A percentile compares a stretch with the other conserved stretches of the same genome.
These are phyloP conservation scores for Climacium dendroides DNA, from an alignment of 225 moss, liverwort and hornwort genomes.

Conservation along the genomic window DNA sequence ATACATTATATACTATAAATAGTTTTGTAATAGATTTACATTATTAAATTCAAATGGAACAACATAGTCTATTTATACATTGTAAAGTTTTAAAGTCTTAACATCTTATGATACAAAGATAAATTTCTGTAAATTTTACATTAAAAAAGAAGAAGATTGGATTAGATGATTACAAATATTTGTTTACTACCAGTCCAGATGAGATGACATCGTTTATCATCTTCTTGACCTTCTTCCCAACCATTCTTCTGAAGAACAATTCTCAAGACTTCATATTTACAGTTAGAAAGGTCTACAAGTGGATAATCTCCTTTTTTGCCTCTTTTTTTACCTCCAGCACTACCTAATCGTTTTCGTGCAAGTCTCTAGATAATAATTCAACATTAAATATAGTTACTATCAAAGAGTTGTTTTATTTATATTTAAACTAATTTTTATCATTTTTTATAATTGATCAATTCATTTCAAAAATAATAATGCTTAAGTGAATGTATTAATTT, in stretches of 20 bases:
- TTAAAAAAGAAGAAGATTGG: not conserved
- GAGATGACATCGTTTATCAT: conserved; percentile 74
- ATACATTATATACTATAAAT: no score
- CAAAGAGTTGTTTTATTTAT: no score
- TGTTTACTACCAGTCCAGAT: conserved; percentile 76
- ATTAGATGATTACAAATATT: not conserved
- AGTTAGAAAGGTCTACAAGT: conserved; percentile 76
- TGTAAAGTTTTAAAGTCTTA: no score
- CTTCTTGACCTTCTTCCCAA: conserved; percentile 80
- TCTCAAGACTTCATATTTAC: conserved; percentile 78
- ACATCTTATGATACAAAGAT: rapidly evolving
- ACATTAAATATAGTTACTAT: not conserved
- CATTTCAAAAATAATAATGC: not conserved
- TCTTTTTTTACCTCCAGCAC: not conserved
- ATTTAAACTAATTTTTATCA: not conserved
- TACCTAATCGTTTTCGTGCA: not conserved
- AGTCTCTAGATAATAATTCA: not conserved
- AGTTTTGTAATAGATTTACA: no score
- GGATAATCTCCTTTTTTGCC: conserved; percentile 33
- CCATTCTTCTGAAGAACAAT: conserved; percentile 62
- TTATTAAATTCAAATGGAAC: not conserved
- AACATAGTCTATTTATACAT: no score
- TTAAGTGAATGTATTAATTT: not conserved
- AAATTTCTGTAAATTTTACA: not conserved
- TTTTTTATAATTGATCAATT: not conserved